A percentile compares a stretch with the other conserved stretches of the same genome.
Evolutionary conservation across 257 asterid species (phyloP).

Genomic region (Echium plantagineum): DNA sequence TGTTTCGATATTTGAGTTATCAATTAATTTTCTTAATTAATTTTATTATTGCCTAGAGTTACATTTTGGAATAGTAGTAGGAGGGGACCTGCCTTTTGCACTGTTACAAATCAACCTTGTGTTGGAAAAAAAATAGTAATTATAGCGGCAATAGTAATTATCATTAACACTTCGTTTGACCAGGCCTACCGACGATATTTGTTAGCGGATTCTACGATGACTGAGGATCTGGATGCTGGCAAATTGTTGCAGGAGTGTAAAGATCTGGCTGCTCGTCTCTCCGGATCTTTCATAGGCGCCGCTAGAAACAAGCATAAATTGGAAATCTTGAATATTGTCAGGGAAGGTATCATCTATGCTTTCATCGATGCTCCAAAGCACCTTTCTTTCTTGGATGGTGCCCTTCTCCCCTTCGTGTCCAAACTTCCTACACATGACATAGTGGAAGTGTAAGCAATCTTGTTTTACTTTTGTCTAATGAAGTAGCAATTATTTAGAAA

Average conservation of each 20-base stretch:
- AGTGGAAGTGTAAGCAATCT: conserved; percentile 61
- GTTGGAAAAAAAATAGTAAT: not conserved
- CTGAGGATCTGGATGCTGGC: conserved; percentile 36
- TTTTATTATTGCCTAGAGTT: not conserved
- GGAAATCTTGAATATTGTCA: conserved; percentile 59
- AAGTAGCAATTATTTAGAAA: not conserved
- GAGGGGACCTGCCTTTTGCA: too few relatives aligned
- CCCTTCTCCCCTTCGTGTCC: conserved; percentile 68
- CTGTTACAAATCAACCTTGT: not conserved
- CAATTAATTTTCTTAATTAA: not conserved
- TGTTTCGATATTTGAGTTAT: conserved; percentile 2
- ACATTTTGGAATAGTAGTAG: too few relatives aligned
- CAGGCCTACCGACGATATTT: conserved; percentile 66
- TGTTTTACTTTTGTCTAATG: conserved; percentile 5
- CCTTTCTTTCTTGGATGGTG: conserved; percentile 74
- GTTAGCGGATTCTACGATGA: conserved; percentile 32
- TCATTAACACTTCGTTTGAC: conserved; percentile 11
- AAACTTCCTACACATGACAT: conserved; percentile 77
- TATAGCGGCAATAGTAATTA: not conserved
- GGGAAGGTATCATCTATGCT: conserved; percentile 69
- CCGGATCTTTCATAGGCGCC: conserved; percentile 67
- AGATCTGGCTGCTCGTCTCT: conserved; percentile 72
- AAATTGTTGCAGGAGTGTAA: conserved; percentile 69
- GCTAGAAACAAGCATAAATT: conserved; percentile 70
- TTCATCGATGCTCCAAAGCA: conserved; percentile 76